Conservation (phyloP, 345 rosid genomes). For the Bretschneidera sinensis region DNA sequence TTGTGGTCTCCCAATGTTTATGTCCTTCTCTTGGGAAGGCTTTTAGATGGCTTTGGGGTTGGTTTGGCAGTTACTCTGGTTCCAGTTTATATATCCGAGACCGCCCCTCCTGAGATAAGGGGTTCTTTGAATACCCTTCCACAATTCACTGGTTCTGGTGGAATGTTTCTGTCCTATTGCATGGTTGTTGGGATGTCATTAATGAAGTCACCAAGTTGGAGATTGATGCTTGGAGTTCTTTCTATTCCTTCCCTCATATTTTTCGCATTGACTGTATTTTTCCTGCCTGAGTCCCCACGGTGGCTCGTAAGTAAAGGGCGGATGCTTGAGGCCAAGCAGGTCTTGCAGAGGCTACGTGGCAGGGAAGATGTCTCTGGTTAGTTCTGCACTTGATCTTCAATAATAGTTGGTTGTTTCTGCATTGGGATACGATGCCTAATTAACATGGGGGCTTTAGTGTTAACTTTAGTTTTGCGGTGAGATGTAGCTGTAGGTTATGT, state of each 20-base stretch:
- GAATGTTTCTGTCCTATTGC: slow-evolving; percentile 87
- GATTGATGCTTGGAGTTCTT: slow-evolving; percentile 96
- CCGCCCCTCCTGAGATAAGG: slow-evolving; percentile 94
- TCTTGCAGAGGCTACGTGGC: slow-evolving; percentile 71
- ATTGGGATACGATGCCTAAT: not conserved
- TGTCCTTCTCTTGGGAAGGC: slow-evolving; percentile 75
- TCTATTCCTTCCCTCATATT: slow-evolving; percentile 69
- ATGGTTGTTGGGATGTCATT: slow-evolving; percentile 92
- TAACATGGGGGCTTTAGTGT: not conserved
- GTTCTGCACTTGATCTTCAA: slow-evolving; percentile 18
- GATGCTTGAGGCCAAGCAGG: slow-evolving; percentile 86
- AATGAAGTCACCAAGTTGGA: slow-evolving; percentile 72
- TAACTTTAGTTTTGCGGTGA: not conserved
- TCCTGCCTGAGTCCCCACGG: slow-evolving; percentile 95
- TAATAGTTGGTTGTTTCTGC: not conserved
- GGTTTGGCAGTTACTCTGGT: slow-evolving; percentile 87
- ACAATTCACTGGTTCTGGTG: slow-evolving; percentile 88
- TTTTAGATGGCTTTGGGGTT: slow-evolving; percentile 88
- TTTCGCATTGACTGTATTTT: slow-evolving; percentile 53
- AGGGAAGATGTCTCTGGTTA: slow-evolving; percentile 90
- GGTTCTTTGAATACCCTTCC: slow-evolving; percentile 89
- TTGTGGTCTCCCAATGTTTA: slow-evolving; percentile 93
- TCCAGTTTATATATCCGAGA: slow-evolving; percentile 92
- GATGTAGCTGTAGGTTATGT: no score
- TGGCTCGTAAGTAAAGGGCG: slow-evolving; percentile 98